phyloP scores from a whole-genome alignment of 805 yeast species.

The Metschnikowia amazonensis region DNA sequence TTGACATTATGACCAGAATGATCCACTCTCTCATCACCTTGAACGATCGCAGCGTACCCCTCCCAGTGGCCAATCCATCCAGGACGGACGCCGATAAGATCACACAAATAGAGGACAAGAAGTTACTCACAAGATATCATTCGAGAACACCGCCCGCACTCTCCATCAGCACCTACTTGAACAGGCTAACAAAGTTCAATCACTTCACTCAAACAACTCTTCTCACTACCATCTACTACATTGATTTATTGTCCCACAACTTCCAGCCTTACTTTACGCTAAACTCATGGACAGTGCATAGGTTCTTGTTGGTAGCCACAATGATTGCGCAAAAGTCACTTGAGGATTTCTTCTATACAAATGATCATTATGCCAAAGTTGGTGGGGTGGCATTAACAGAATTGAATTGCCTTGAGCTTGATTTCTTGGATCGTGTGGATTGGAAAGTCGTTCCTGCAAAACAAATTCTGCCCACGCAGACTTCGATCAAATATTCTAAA shows the following conservation, averaged over 20 bases:
- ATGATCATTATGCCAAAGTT: constrained; percentile 89
- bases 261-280: constrained; percentile 74
- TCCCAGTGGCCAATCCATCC: constrained; percentile 27
- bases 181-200: constrained; percentile 78
- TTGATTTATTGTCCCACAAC: constrained; percentile 75
- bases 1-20: constrained; percentile 75
- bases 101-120: constrained; percentile 19
- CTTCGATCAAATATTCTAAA: constrained; percentile 30
- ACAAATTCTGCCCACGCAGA: constrained; percentile 21
- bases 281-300: constrained; percentile 88
- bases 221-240: constrained; percentile 80
- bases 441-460: constrained; percentile 53
- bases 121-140: constrained; percentile 77
- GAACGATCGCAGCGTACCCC: constrained; percentile 58
- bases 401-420: constrained; percentile 82
- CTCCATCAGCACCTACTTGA: constrained; percentile 65
- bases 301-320: constrained; percentile 86
- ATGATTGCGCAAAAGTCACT: constrained; percentile 87
- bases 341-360: constrained; percentile 92
- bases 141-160: constrained; percentile 90
- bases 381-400: constrained; percentile 89
- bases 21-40: constrained; percentile 66
- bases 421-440: constrained; percentile 73
- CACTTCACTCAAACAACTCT: constrained; percentile 80
- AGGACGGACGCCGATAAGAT: constrained; percentile 19